Evolutionary conservation across 192 early-diverging fungal species (phyloP).

Genomic region (Cladochytrium replicatum): DNA sequence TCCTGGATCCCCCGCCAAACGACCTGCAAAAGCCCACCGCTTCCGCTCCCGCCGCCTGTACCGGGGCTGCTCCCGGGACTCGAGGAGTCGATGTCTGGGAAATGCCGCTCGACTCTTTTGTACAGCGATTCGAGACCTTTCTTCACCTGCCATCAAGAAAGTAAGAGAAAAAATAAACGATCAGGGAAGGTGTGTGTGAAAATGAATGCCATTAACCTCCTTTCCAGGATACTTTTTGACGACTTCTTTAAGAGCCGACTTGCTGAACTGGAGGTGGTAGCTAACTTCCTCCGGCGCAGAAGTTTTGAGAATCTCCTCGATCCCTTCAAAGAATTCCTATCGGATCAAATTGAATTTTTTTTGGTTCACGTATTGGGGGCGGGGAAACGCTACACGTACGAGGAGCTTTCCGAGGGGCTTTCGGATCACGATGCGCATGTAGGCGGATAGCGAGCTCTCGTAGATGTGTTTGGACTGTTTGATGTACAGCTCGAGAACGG

Average conservation of each 20-base stretch:
- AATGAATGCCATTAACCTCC: slow-evolving; percentile 46
- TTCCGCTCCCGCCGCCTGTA: not conserved
- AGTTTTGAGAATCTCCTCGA: slow-evolving; percentile 76
- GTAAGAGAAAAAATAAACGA: slow-evolving; percentile 3
- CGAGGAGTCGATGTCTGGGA: slow-evolving; percentile 53
- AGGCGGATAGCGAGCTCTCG: slow-evolving; percentile 70
- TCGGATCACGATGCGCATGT: slow-evolving; percentile 77
- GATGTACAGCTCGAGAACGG: slow-evolving; percentile 62
- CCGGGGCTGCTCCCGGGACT: too few species aligned
- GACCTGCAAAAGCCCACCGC: slow-evolving; percentile 66
- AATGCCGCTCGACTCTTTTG: slow-evolving; percentile 92
- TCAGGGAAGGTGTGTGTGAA: not conserved
- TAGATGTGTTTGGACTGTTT: slow-evolving; percentile 78
- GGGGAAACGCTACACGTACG: slow-evolving; percentile 29
- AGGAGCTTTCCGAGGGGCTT: slow-evolving; percentile 78
- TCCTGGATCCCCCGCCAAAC: slow-evolving; percentile 88
- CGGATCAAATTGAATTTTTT: not conserved
- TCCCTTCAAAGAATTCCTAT: slow-evolving; percentile 93
- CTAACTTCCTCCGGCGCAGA: slow-evolving; percentile 66
- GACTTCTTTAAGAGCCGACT: slow-evolving; percentile 73
- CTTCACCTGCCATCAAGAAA: slow-evolving; percentile 39
- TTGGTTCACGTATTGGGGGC: too few species aligned
- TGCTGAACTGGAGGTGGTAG: slow-evolving; percentile 76
- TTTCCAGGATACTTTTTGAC: slow-evolving; percentile 75
- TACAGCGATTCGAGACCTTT: slow-evolving; percentile 74